Percentiles rank a stretch among this genome's conserved stretches.
phyloP scores from a whole-genome alignment of 2,329 filamentous ascomycete genomes.

The Cadophora gregata region DNA sequence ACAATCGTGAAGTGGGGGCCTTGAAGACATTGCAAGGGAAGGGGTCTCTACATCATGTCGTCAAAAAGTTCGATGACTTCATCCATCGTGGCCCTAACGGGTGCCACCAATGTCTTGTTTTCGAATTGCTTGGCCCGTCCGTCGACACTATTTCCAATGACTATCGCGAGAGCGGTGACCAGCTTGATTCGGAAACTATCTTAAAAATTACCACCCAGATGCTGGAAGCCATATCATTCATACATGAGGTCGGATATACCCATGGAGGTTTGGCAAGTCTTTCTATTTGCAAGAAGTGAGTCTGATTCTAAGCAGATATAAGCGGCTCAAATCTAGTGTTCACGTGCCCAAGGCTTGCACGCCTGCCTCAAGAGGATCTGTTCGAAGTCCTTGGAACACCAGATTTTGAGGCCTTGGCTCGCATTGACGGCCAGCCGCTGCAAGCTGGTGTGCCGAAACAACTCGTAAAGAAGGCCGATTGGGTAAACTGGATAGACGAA shows the following conservation, averaged over 20 bases:
- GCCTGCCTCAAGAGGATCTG: neutral
- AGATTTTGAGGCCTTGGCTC: constrained; percentile 14
- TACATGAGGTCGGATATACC: neutral
- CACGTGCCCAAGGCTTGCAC: neutral
- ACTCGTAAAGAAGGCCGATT: constrained; percentile 29
- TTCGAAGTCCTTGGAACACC: constrained; percentile 9
- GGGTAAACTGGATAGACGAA: constrained; percentile 37
- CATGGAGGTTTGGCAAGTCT: neutral
- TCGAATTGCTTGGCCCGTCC: neutral
- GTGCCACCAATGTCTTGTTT: neutral
- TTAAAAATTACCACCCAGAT: neutral
- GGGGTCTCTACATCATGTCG: neutral
- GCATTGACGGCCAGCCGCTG: constrained; percentile 24
- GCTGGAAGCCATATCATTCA: neutral
- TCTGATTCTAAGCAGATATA: constrained; percentile 3
- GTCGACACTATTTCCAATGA: neutral
- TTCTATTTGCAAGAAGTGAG: neutral
- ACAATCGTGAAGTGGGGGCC: neutral
- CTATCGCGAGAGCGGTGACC: neutral
- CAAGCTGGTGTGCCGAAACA: constrained; percentile 31
- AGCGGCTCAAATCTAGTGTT: constrained; percentile 14
- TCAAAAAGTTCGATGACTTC: neutral
- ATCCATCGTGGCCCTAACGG: neutral
- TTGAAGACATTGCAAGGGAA: neutral
- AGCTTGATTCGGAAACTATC: neutral